Base-by-base conservation (phyloP, 768 basidiomycete species). In the Hygrophorus russula region DNA sequence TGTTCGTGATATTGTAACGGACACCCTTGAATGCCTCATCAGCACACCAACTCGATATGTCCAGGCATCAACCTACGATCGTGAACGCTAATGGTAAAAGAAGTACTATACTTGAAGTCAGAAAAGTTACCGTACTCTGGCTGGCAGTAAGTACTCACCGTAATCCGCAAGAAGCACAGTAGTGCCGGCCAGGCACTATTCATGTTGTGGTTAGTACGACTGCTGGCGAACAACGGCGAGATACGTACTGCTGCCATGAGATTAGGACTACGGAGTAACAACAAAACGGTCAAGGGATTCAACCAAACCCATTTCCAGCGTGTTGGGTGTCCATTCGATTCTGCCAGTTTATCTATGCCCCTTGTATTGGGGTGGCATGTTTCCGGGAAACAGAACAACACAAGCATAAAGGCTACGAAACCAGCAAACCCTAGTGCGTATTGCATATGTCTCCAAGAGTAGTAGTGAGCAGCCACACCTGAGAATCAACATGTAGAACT, bases 381-480 rank as follows among this genome's bases (percentile, higher is more conserved):
- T 51, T 85, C 82, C 0, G 81, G 82, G n/a, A 82, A 67, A 42
- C 67, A 67, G 2, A 69, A 33, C 1, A 54, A 39, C 24, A 82
- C 62, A 4, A 61, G 47, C 5, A 68, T 5, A 29, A 74, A 62
- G 1, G 65, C 60, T 0, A 67, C 10, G 0, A 71, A 30, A 2
- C 69, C 71, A 31, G 62, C 55, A 0, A 64, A 30, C 2, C 69
- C 71, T 1, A 84, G 46, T 0, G 52, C 51, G 7, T 59, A 53
- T 52, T 85, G 80, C 56, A 80, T 71, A 3, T 66, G 47, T 0
- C 82, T 69, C 82, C 83, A 86, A 0, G 82, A 82, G 29, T 67
- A 68, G 48, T 80, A 81, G 41, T 79, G 63, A 0, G 80, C 68
- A 0, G 68, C 62, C 19, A 68, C 41, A 11, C 76, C 76, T 74